Base-by-base conservation (phyloP, 2,329 filamentous ascomycete species). In the Endothia cerciana region DNA sequence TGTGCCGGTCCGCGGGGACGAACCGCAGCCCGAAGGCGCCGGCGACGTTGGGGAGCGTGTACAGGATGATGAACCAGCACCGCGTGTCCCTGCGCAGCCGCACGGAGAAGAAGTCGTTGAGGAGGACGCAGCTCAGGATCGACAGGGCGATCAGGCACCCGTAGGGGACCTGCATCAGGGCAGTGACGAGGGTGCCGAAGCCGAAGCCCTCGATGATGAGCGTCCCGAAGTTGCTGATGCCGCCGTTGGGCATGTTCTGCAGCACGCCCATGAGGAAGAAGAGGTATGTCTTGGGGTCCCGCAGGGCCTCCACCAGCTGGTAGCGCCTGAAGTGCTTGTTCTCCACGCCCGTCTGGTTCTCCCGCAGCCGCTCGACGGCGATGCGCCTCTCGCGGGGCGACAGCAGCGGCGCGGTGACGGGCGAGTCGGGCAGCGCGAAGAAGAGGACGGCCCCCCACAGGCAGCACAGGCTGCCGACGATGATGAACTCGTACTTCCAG, bases 21-120 rank as follows among this genome's bases (percentile, higher is more conserved):
- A 82, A 86, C 25, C 81, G 77, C 30, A 87, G 76, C 0, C 83
- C 83, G 64, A 87, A 85, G 1, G 83, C 77, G 4, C 84, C 84
- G 1, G 80, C 79, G 64, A 86, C 79, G 67, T 85, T 86, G 7
- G 83, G 83, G 38, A 79, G 73, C 4, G 85, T 75, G 72, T 83
- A 85, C 2, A 85, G 71, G 2, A 84, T 72, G 49, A 84, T 78
- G 69, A 86, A 67, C 53, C 68, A 69, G 28, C 61, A 71, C 57
- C 73, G 69, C 10, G 70, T 71, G 25, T 73, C 71, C 41, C 69
- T 68, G 53, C 69, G 69, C 15, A 66, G 68, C n/a, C 19, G 68
- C 2, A 70, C 71, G 64, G 71, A 70, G 40, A 69, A 71, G 28
- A 71, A 62, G 45, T 67, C 65, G 19, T 67, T 67, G 5, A 67